Base-by-base conservation (phyloP, 73 alveolate species). In the Paramecium tetraurelia region DNA sequence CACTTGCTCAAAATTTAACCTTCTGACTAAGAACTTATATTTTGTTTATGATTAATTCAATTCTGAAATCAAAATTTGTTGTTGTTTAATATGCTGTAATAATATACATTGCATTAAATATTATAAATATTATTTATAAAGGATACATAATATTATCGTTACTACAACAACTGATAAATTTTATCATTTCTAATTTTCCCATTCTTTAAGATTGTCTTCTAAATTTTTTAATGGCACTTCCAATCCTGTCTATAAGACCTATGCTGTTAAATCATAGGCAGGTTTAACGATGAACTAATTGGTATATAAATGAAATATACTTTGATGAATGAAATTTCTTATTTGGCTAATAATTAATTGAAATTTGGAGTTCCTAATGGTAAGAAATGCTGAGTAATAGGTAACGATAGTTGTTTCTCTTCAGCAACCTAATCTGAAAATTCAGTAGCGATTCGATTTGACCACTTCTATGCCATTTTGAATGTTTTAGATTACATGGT, bases 361-460 rank as follows among this genome's bases (percentile, higher is more conserved):
- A 41, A 48, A 48, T 80, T 80, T 10, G 90, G 90, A 80, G 46
- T 48, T 40, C 75, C 57, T 27, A 31, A 31, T 43, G 57, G 36
- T 46, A 80, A 80, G 72, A 80, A 80, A 80, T 80, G 90, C 10
- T 40, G 24, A 10, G 90, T 80, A 44, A 80, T 63, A 24, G 90
- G 58, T 48, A 80, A 80, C 12, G 70, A 41, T 41, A 44, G 27
- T 24, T 22, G 31, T 43, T 43, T 43, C 24, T 80, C 90, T 14
- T 80, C 90, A 21, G 46, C 75, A 22, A 40, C 75, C 14, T 80
- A 63, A 44, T 46, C 43, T 16, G 90, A 80, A 22, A 80, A 80
- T 35, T 80, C 90, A 22, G 46, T 43, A 22, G 70, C 70, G 2
- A 80, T 80, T 3, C 75, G 21, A 41, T 44, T 40, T n/a, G 90